These are phyloP conservation scores for Neofusicoccum kwambonambiense DNA, from an alignment of 2,329 filamentous ascomycete species.

Conservation along the genomic window DNA sequence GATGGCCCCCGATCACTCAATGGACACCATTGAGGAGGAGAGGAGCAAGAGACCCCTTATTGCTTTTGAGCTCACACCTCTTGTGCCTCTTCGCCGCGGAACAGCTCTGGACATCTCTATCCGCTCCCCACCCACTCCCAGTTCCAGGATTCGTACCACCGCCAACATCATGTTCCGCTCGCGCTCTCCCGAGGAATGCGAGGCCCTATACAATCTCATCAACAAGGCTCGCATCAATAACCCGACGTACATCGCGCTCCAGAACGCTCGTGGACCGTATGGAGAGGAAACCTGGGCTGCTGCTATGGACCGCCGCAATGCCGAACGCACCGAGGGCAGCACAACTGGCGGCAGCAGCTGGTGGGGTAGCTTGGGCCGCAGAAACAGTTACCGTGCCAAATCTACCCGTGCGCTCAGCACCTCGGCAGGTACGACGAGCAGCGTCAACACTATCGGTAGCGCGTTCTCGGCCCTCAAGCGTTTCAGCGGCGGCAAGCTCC, in stretches of 20 bases:
- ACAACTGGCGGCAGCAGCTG: slow-evolving; percentile 50
- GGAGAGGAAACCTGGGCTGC: slow-evolving; percentile 50
- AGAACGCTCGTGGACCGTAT: slow-evolving; percentile 66
- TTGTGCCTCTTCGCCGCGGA: slow-evolving; percentile 85
- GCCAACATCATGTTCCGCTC: slow-evolving; percentile 92
- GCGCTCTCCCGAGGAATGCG: slow-evolving; percentile 72
- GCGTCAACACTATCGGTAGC: slow-evolving; percentile 71
- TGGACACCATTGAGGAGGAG: slow-evolving; percentile 27
- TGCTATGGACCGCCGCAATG: slow-evolving; percentile 52
- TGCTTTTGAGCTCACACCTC: slow-evolving; percentile 82
- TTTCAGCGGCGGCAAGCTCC: slow-evolving; percentile 60
- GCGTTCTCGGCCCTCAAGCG: slow-evolving; percentile 76
- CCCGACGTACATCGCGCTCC: slow-evolving; percentile 77
- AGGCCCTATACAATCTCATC: slow-evolving; percentile 78
- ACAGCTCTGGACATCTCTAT: slow-evolving; percentile 94
- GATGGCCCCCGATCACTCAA: slow-evolving; percentile 48
- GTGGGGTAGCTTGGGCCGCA: slow-evolving; percentile 47
- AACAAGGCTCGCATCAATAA: slow-evolving; percentile 90
- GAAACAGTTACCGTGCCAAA: slow-evolving; percentile 55
- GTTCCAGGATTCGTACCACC: slow-evolving; percentile 65
- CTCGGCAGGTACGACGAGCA: slow-evolving; percentile 69
- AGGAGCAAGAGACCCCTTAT: slow-evolving; percentile 51
- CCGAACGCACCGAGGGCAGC: slow-evolving; percentile 40
- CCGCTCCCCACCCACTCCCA: slow-evolving; percentile 74
- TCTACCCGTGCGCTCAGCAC: slow-evolving; percentile 55